Evolutionary conservation across 225 moss, liverwort and hornwort species (phyloP), one percentile per base, ranked within the genome.

Genomic region (Asterella californica): DNA sequence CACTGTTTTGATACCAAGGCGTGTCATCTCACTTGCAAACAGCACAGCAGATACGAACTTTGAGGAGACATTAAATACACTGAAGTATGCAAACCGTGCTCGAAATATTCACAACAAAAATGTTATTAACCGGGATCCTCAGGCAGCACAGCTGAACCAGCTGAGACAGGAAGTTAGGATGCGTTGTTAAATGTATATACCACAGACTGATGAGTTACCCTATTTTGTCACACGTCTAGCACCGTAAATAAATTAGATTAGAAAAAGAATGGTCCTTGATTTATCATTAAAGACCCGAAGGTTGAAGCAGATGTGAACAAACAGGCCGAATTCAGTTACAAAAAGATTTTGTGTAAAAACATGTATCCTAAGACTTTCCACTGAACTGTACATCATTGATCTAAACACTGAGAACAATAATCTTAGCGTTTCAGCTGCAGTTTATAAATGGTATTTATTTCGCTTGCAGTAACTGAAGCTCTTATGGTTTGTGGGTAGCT

Each of bases 71-170:
- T 82, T 96, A 69, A 96, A 90, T 79, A 92, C 96, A 11, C 82
- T 96, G 80, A 96, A 96, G 87, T 96, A 96, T 82, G 93, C 93
- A 46, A 96, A 96, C 81, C 93, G 96, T 79, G 94, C 96, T 74
- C 93, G 92, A 61, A 96, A 96, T 81, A 96, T 96, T 80, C 92
- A 92, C 74, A 96, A 96, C 87, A 96, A 94, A 84, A 94, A 91
- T 83, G 90, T 96, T 76, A 96, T 94, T 69, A 96, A 96, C 82
- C 90, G 92, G 66, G 96, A 96, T 86, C 94, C 94, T 15, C 92
- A 94, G 73, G 88, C 92, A 33, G 85, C 89, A 63, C 81, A 91
- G 86, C 80, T 96, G 76, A 94, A 89, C 89, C 96, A 96, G 82
- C 79, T 96, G 79, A 90, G 96, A 52, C 90, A 89, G 78, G 96